phyloP scores from a whole-genome alignment of 176 grass and related monocot genomes.

The Rhynchospora tenuis region DNA sequence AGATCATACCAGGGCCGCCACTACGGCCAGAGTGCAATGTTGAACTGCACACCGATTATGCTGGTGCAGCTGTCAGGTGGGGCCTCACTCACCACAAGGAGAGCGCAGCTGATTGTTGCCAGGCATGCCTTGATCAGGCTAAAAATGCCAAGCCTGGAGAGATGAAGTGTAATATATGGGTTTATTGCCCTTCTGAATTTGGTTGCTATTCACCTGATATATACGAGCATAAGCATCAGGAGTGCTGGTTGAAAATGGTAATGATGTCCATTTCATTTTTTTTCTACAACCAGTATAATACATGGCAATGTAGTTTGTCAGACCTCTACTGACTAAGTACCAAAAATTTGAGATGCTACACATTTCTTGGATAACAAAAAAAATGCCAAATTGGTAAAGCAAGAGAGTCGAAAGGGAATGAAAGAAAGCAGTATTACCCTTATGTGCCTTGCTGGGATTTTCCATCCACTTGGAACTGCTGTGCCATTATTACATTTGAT shows the following conservation, averaged over 20 bases:
- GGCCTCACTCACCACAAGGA: constrained; percentile 95
- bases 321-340: neutral
- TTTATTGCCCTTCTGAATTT: constrained; percentile 94
- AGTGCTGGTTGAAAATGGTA: constrained; percentile 99
- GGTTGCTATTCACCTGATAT: constrained; percentile 93
- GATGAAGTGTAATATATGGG: constrained; percentile 95
- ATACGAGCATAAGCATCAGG: constrained; percentile 98
- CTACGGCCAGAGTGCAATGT: constrained; percentile 64
- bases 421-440: neutral
- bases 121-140: constrained; percentile 90
- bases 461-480: neutral
- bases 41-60: constrained; percentile 85
- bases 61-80: constrained; percentile 82
- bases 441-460: neutral
- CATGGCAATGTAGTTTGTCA: neutral
- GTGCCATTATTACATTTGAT: neutral
- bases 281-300: neutral
- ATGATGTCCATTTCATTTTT: constrained; percentile 2
- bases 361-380: neutral
- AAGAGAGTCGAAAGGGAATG: neutral
- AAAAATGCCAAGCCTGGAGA: constrained; percentile 73
- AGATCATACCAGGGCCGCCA: constrained; percentile 82
- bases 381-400: neutral
- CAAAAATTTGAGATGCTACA: neutral
- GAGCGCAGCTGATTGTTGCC: constrained; percentile 87